Base-by-base conservation (phyloP, 345 rosid genomes). In the Lepidium didymum region DNA sequence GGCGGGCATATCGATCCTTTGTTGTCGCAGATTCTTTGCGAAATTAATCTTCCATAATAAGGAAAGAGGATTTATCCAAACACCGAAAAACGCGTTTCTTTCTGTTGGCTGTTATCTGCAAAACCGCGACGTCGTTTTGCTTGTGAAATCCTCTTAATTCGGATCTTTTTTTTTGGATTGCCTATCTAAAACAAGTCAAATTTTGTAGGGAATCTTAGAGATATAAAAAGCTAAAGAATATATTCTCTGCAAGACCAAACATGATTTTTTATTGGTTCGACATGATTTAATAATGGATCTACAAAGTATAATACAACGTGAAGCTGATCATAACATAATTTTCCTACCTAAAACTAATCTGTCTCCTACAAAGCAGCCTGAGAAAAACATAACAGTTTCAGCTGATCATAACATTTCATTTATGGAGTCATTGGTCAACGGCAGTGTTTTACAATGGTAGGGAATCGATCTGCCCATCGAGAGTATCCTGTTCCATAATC, bases 381-480 rank as follows among this genome's bases (percentile, higher is more conserved):
- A 42, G 10, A 43, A 55, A 16, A 53, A 64, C 13, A 40, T 40
- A 8, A 14, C 1, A 35, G 23, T 35, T 36, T 57, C 37, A 23
- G 37, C 38, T 53, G 38, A 31, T 53, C 7, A 10, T 3, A 31
- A 31, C n/a, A 23, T 6, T 41, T 31, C 15, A 18, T 14, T 46
- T 15, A 62, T 19, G 10, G 56, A 16, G 23, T 59, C 34, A 58
- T 50, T 58, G 46, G 16, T 60, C 73, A 51, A n/a, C 14, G 36
- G 51, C 21, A 36, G 0, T 67, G 51, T 29, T 74, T 73, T 56
- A 8, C 14, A 0, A 74, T 23, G 59, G 60, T 61, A 3, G 97
- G 97, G 64, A 86, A 91, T 63, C 84, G 77, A 64, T 73, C 41
- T 6, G 78, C 81, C 96, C 93, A 87, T 27, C 85, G 76, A 23